Conservation (phyloP, 2,329 filamentous ascomycete genomes). For the Alternaria brassicae region DNA sequence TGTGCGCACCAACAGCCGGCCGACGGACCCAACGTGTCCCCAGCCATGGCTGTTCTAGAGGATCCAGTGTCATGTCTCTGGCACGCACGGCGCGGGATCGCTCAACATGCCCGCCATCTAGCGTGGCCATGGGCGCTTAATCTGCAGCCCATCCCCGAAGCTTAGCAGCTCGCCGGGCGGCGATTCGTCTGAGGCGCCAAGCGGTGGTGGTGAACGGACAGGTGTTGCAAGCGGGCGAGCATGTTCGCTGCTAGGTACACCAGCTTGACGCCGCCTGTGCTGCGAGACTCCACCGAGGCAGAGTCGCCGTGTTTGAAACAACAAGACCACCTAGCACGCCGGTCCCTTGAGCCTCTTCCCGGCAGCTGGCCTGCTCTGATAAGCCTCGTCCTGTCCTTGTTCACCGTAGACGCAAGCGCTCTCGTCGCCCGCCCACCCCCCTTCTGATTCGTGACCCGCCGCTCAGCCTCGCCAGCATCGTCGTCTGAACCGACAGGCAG, state of each 20-base stretch:
- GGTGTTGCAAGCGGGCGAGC: slow-evolving; percentile 15
- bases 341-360: slow-evolving; percentile 17
- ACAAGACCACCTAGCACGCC: slow-evolving; percentile 12
- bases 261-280: slow-evolving; percentile 16
- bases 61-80: slow-evolving; percentile 25
- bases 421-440: slow-evolving; percentile 26
- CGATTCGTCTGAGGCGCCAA: slow-evolving; percentile 19
- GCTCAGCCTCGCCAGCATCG: slow-evolving; percentile 32
- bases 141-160: slow-evolving; percentile 17
- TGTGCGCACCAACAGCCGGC: neutral
- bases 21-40: neutral
- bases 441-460: slow-evolving; percentile 28
- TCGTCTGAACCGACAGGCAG: slow-evolving; percentile 14
- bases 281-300: slow-evolving; percentile 18
- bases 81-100: slow-evolving; percentile 19
- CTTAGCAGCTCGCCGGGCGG: slow-evolving; percentile 1
- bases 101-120: slow-evolving; percentile 14
- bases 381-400: slow-evolving; percentile 22
- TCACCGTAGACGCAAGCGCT: slow-evolving; percentile 22
- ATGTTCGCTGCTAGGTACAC: slow-evolving; percentile 16
- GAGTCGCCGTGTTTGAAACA: slow-evolving; percentile 26
- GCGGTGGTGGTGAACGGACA: slow-evolving; percentile 18
- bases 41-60: slow-evolving; percentile 8
- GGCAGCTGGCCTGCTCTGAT: slow-evolving; percentile 35
- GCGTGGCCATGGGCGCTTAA: slow-evolving; percentile 24